Percentiles rank a stretch among this genome's conserved stretches.
These are phyloP conservation scores for Crataegus laevigata DNA, from an alignment of 306 rosid species.

Conservation along the genomic window DNA sequence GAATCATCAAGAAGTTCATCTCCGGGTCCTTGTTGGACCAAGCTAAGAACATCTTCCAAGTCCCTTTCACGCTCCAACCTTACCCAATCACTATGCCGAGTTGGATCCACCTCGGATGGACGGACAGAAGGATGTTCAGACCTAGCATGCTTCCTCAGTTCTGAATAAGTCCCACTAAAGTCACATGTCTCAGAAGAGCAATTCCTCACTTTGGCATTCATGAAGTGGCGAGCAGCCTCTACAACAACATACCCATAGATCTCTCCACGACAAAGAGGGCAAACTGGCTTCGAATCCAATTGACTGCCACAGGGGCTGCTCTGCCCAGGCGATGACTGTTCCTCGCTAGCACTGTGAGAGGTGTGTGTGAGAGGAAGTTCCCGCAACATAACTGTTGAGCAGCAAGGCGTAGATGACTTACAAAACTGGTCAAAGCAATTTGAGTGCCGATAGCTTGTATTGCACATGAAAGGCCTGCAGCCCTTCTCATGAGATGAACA, in stretches of 20 bases:
- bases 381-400: slow-evolving; percentile 39
- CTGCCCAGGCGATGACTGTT: slow-evolving; percentile 28
- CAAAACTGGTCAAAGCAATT: slow-evolving; percentile 83
- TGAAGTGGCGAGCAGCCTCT: slow-evolving; percentile 51
- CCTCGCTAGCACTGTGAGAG: slow-evolving; percentile 28
- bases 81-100: slow-evolving; percentile 47
- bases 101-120: slow-evolving; percentile 68
- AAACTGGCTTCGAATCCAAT: slow-evolving; percentile 33
- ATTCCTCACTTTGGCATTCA: slow-evolving; percentile 58
- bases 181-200: slow-evolving; percentile 72
- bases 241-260: slow-evolving; percentile 59
- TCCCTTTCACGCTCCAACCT: slow-evolving; percentile 66
- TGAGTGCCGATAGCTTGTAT: slow-evolving; percentile 77
- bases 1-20: slow-evolving; percentile 18
- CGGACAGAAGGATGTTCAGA: slow-evolving; percentile 64
- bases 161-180: slow-evolving; percentile 56
- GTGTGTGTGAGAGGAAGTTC: slow-evolving; percentile 44
- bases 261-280: slow-evolving; percentile 87
- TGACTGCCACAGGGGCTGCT: slow-evolving; percentile 27
- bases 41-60: slow-evolving; percentile 51
- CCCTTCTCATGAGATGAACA: slow-evolving; percentile 71
- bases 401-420: slow-evolving; percentile 47
- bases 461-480: slow-evolving; percentile 78
- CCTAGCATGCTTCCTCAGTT: slow-evolving; percentile 79
- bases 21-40: slow-evolving; percentile 33